Conservation (phyloP, 2,329 filamentous ascomycete genomes). For the Ophiostoma triangulosporum region DNA sequence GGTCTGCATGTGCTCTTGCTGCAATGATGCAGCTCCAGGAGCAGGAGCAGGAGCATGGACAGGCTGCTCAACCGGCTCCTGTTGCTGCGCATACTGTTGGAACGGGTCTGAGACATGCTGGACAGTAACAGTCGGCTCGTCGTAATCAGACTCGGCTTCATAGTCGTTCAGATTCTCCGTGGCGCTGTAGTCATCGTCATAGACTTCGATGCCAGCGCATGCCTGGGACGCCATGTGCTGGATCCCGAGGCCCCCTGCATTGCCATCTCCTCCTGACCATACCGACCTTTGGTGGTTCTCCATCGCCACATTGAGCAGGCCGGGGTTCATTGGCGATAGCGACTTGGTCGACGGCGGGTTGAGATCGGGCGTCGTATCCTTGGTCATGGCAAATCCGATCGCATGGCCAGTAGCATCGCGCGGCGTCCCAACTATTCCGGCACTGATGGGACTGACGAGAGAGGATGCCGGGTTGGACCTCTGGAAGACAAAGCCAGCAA, state of each 20-base stretch:
- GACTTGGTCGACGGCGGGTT: conserved; percentile 13
- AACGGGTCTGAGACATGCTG: background rate
- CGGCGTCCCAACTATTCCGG: conserved; percentile 36
- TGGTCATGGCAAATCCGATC: conserved; percentile 43
- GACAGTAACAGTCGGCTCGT: conserved; percentile 13
- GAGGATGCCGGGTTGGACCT: conserved; percentile 38
- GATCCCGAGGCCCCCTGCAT: conserved; percentile 29
- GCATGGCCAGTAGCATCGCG: conserved; percentile 39
- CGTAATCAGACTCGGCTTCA: conserved; percentile 1
- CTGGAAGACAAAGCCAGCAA: conserved; percentile 45
- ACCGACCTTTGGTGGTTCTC: background rate
- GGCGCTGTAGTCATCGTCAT: background rate
- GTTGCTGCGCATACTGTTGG: background rate
- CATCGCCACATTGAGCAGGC: conserved; percentile 4
- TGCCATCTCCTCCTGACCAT: conserved; percentile 3
- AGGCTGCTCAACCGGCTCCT: background rate
- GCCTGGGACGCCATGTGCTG: conserved; percentile 18
- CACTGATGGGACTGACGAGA: conserved; percentile 35
- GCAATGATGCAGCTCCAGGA: no score
- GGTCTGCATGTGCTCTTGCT: background rate
- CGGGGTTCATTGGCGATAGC: background rate
- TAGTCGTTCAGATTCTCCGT: conserved; percentile 2
- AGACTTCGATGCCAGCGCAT: background rate
- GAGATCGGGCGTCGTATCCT: conserved; percentile 26
- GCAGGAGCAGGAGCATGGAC: background rate